Conservation (phyloP, 345 rosid species). For the Acer campestre region DNA sequence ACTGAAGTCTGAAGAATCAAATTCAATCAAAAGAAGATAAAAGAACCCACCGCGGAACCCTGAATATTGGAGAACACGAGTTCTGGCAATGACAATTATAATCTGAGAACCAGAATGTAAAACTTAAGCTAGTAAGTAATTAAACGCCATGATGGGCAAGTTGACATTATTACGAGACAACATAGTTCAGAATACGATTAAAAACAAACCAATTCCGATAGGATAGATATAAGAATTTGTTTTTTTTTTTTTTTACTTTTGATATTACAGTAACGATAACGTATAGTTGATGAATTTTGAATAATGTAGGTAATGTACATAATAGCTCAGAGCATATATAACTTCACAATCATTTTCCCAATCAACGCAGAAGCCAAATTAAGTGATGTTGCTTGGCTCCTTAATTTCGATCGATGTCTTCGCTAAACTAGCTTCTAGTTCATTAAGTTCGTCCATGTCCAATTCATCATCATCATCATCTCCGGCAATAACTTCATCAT, state of each 20-base stretch:
- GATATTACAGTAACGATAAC: neutral
- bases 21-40: neutral
- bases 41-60: no score
- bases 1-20: neutral
- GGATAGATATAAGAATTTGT: neutral
- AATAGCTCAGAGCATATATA: neutral
- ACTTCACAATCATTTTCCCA: neutral
- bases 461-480: slow-evolving; percentile 54
- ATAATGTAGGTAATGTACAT: neutral
- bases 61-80: no score
- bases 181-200: no score
- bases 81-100: neutral
- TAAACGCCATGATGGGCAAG: neutral
- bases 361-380: no score
- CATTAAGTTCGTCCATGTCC: slow-evolving; percentile 81
- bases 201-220: neutral
- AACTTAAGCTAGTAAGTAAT: neutral
- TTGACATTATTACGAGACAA: no score
- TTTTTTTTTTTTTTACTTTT: neutral
- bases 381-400: slow-evolving; percentile 27
- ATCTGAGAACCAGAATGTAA: neutral
- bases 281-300: neutral
- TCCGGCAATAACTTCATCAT: slow-evolving; percentile 22
- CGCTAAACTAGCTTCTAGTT: slow-evolving; percentile 74
- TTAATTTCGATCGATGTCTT: slow-evolving; percentile 64